These are phyloP conservation scores for Penicillium sp. DNA, from an alignment of 2,329 filamentous ascomycete species.

Conservation along the genomic window DNA sequence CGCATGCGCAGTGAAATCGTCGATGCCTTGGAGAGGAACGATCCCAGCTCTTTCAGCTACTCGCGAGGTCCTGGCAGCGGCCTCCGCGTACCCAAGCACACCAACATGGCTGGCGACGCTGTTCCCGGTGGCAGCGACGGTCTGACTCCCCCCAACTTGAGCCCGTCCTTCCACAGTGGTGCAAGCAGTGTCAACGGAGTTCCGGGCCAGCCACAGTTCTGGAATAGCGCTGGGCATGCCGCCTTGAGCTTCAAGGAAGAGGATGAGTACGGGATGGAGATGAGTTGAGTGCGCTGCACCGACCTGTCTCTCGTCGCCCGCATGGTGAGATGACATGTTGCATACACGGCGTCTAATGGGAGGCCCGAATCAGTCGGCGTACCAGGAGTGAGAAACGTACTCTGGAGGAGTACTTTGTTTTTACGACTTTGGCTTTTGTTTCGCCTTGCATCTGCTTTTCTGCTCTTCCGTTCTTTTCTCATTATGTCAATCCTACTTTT, in stretches of 20 bases:
- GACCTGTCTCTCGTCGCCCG: constrained; percentile 6
- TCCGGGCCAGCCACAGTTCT: constrained; percentile 53
- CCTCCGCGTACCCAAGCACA: constrained; percentile 87
- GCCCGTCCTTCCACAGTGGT: constrained; percentile 68
- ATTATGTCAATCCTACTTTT: constrained; percentile 1
- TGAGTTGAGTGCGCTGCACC: constrained; percentile 40
- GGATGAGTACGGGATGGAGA: constrained; percentile 86
- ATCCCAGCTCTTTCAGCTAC: constrained; percentile 73
- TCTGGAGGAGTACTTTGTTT: constrained; percentile 2
- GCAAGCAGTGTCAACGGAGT: constrained; percentile 59
- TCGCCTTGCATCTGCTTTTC: constrained; percentile 5
- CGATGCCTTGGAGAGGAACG: constrained; percentile 80
- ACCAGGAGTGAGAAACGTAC: constrained; percentile 16
- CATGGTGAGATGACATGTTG: constrained; percentile 25
- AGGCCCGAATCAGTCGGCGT: constrained; percentile 17
- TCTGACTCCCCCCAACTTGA: constrained; percentile 61
- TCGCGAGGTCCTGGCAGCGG: constrained; percentile 79
- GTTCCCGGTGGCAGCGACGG: constrained; percentile 49
- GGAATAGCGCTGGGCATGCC: constrained; percentile 52
- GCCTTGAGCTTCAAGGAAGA: constrained; percentile 84
- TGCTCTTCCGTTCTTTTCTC: constrained; percentile 16
- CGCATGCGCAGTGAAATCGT: constrained; percentile 93
- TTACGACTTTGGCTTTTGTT: not conserved
- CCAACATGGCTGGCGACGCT: constrained; percentile 81
- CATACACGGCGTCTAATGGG: constrained; percentile 32